These are phyloP conservation scores for Zizania palustris DNA, from an alignment of 202 grass and related monocot genomes.

Conservation along the genomic window DNA sequence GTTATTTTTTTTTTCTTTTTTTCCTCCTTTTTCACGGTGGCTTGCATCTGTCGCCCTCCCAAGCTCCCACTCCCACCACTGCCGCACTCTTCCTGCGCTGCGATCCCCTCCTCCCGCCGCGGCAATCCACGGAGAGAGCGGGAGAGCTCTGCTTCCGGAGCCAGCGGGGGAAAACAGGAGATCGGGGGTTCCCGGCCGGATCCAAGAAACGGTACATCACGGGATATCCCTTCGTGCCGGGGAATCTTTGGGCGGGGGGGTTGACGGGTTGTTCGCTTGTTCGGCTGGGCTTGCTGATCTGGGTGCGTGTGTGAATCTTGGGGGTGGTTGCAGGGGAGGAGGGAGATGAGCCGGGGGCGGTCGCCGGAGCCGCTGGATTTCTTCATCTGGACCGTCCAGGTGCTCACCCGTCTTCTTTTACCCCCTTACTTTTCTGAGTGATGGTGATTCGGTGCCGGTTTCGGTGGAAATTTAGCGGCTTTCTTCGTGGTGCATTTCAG, in stretches of 20 bases:
- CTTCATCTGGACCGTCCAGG: constrained; percentile 98
- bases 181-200: not conserved
- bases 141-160: not conserved
- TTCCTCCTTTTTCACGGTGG: not conserved
- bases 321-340: constrained; percentile 21
- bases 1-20: not conserved
- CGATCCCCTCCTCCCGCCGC: not conserved
- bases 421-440: not conserved
- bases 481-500: not conserved
- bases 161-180: not conserved
- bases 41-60: constrained; percentile 7
- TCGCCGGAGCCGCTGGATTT: constrained; percentile 89
- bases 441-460: not conserved
- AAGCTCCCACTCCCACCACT: not conserved
- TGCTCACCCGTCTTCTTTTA: constrained; percentile 30
- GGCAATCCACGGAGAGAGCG: not conserved
- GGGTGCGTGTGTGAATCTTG: not conserved
- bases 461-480: not conserved
- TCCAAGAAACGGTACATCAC: not conserved
- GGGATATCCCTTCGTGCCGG: not conserved
- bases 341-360: constrained; percentile 69
- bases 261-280: no score
- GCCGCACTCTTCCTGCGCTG: not conserved
- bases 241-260: constrained; percentile 5
- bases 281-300: not conserved